Percentiles rank a stretch among this genome's conserved stretches.
Conservation (phyloP, 192 early-diverging fungal species). For the Tieghemiomyces parasiticus region DNA sequence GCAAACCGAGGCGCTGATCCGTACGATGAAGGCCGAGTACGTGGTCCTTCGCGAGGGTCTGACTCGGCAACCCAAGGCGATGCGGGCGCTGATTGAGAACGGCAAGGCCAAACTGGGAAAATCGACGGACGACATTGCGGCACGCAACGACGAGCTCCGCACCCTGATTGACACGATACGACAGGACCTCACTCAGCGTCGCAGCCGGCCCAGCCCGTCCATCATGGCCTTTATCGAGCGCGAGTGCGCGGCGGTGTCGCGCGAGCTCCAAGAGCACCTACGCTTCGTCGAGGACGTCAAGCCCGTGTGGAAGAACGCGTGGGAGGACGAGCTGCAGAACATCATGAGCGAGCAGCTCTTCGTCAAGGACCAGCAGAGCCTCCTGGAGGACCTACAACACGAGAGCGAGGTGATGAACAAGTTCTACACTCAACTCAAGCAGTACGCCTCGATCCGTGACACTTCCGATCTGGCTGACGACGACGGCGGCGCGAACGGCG, state of each 20-base stretch:
- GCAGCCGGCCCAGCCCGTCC: slow-evolving; percentile 37
- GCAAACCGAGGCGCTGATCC: neutral
- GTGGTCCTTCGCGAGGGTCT: neutral
- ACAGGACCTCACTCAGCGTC: slow-evolving; percentile 51
- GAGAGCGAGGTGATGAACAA: slow-evolving; percentile 41
- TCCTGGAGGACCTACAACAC: slow-evolving; percentile 50
- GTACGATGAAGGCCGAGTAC: neutral
- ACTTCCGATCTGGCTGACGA: slow-evolving; percentile 29
- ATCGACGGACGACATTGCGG: slow-evolving; percentile 29
- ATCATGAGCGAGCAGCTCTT: slow-evolving; percentile 68
- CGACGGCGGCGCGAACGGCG: slow-evolving; percentile 14
- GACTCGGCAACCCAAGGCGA: neutral
- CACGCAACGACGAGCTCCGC: slow-evolving; percentile 46
- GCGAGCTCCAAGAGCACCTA: slow-evolving; percentile 36
- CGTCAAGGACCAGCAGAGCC: slow-evolving; percentile 60
- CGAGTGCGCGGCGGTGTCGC: slow-evolving; percentile 31
- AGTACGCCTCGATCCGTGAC: slow-evolving; percentile 40
- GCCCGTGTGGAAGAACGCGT: slow-evolving; percentile 65
- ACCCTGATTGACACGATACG: slow-evolving; percentile 55
- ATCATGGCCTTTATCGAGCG: slow-evolving; percentile 35
- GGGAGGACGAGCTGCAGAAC: slow-evolving; percentile 70
- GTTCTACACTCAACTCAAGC: slow-evolving; percentile 36
- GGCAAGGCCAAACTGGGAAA: slow-evolving; percentile 30
- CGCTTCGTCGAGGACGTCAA: slow-evolving; percentile 42
- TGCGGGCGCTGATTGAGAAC: slow-evolving; percentile 26